Evolutionary conservation across 2,329 filamentous ascomycete genomes (phyloP), one percentile per base, ranked within the genome.

Genomic region (Aspergillus glaucus): DNA sequence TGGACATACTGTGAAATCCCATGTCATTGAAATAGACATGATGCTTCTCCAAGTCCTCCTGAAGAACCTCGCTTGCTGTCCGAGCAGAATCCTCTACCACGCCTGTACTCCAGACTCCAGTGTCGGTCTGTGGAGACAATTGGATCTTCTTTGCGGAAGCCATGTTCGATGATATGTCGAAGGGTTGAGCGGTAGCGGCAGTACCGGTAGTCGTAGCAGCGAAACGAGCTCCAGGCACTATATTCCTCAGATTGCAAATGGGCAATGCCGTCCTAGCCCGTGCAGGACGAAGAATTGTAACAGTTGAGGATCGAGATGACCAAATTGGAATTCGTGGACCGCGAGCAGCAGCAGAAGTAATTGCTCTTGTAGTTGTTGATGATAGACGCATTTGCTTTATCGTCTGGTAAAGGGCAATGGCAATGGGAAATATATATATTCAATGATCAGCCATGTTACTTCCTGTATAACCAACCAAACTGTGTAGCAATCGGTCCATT

Each of bases 21-120:
- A 67, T 62, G 0, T 77, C 51, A 52, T 93, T 94, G 75, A 90
- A 95, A 70, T 85, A 94, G 50, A 90, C 85, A 62, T 95, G 87
- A 58, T 90, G 81, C 30, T 70, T 71, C 24, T 79, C 79, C 55
- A 93, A 78, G 61, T 95, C 90, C 49, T 83, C 73, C 63, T 95
- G 87, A 15, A 96, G 71, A 3, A 95, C 69, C 53, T 86, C 75
- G 3, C 82, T 85, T 1, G 79, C 76, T 50, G 75, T 83, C 36
- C 73, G 70, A 0, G 88, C 86, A 0, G 83, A 77, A 30, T 82
- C 81, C 2, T 78, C 68, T 2, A 73, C 79, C 37, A 75, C 72
- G 52, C 63, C 61, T 2, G 71, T 62, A 50, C 69, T 73, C 56
- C 75, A 80, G 17, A 75, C 65, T 0, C 77, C 76, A 10, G 69